Evolutionary conservation across 2,329 filamentous ascomycete genomes (phyloP), one percentile per base, ranked within the genome.

Genomic region (Cytospora piceicola): DNA sequence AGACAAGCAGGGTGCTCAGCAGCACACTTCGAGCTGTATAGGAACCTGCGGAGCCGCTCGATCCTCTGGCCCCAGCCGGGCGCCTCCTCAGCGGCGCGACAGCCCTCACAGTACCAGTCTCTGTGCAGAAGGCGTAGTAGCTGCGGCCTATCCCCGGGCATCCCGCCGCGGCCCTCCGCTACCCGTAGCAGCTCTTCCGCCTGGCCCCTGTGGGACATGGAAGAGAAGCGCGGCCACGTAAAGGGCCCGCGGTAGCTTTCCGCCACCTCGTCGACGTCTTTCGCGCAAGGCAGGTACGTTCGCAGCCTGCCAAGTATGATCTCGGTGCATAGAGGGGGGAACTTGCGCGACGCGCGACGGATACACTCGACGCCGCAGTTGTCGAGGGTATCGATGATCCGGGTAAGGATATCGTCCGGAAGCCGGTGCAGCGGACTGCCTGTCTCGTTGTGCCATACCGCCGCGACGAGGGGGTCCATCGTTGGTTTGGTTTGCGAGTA

Each of bases 1-100:
- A 63, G 39, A 22, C 61, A 63, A 6, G 61, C 61, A 27, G 61
- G 61, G 61, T 63, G 53, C 14, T 49, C 27, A 2, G 9, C n/a
- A 2, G 27, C 39, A 5, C 61, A 63, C n/a, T 20, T 9, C 6
- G 30, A 24, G 12, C 53, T 57, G 17, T 57, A 34, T 14, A 56
- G 22, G 1, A 32, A 57, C n/a, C 29, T 34, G 15, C 20, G 54
- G n/a, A 63, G 53, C 61, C 15, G 3, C 53, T 57, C 29, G 22
- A 57, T 36, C 17, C 61, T 22, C 15, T 24, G n/a, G 22, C 24
- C 22, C 61, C 61, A 57, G 14, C 30, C 29, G 9, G 29, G 17
- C 12, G 53, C 53, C n/a, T 36, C 36, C 12, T 3, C 51, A 1
- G 61, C 39, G 17, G 4, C 9, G 12, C 27, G 53, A 15, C 53